Base-by-base conservation (phyloP, 2,329 filamentous ascomycete species). In the Hypoxylon sp. region DNA sequence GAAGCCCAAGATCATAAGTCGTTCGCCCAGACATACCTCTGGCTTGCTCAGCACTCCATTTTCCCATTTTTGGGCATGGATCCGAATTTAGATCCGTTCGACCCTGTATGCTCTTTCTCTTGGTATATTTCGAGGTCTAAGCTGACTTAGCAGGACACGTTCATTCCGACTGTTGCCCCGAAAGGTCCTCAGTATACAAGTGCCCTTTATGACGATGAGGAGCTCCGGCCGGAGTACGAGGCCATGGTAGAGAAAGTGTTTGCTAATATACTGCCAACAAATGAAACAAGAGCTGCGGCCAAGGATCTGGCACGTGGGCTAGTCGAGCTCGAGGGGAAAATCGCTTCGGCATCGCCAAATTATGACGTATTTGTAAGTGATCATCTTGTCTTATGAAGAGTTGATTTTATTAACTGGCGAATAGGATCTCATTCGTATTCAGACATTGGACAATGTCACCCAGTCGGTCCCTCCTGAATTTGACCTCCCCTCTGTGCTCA, bases 381-480 rank as follows among this genome's bases (percentile, higher is more conserved):
- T n/a, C n/a, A 2, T 9, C 3, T 12, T 8, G 18, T 14, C 6
- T 28, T 30, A 44, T 1, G 8, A 28, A 16, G 4, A 22, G 1
- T 14, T 28, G 2, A 3, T 32, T 16, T 32, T 55, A 3, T 38
- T 64, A 28, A 64, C 20, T 22, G 8, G 18, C 7, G 32, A 26
- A 49, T 30, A 65, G 62, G 46, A 48, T 11, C 7, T 40, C 4
- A 11, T 32, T 6, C 12, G 26, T 14, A 22, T 44, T 12, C 33
- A 20, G 18, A 24, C 45, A 4, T 22, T 61, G 18, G 33, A 57
- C 18, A 57, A 61, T 32, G 32, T 22, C 26, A 61, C 62, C 0
- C 30, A 61, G n/a, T n/a, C 52, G 16, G 62, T 42, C 3, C 62
- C 56, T 12, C 62, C 56, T 12, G 57, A 51, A 26, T 65, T 65